These are phyloP conservation scores for Leccinum insolens DNA, from an alignment of 1,284 basidiomycete genomes.

Conservation along the genomic window DNA sequence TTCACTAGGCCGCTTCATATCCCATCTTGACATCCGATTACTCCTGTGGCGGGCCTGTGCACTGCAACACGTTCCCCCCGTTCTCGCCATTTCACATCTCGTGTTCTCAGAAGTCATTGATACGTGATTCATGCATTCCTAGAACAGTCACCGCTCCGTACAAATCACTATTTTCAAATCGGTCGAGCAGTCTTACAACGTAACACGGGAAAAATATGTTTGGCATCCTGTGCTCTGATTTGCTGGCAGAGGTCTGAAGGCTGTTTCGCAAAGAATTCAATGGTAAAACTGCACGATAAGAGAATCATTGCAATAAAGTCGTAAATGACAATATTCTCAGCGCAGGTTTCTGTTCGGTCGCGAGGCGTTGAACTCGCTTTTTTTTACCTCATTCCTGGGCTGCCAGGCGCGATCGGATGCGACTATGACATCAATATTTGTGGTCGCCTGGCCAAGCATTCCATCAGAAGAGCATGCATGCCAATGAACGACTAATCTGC, in stretches of 20 bases:
- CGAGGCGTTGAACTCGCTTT: neutral
- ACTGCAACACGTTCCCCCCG: slow-evolving; percentile 16
- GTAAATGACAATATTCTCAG: neutral
- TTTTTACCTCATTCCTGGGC: neutral
- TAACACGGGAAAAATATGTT: neutral
- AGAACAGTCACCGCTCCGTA: slow-evolving; percentile 6
- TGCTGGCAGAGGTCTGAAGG: neutral
- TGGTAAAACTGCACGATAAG: neutral
- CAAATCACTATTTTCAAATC: neutral
- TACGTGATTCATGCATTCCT: neutral
- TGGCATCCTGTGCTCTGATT: neutral
- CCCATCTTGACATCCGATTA: slow-evolving; percentile 19
- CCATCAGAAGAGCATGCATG: neutral
- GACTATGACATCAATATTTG: neutral
- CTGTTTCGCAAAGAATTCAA: neutral
- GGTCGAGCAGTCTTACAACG: neutral
- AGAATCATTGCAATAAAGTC: neutral
- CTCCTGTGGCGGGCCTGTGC: neutral
- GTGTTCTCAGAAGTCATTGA: neutral
- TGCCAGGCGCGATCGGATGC: neutral
- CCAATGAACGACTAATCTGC: neutral
- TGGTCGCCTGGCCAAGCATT: neutral
- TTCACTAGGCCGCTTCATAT: slow-evolving; percentile 9
- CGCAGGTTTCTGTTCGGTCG: neutral
- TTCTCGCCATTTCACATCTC: slow-evolving; percentile 1